Base-by-base conservation (phyloP, 2,329 filamentous ascomycete species). In the Aspergillus sp. region DNA sequence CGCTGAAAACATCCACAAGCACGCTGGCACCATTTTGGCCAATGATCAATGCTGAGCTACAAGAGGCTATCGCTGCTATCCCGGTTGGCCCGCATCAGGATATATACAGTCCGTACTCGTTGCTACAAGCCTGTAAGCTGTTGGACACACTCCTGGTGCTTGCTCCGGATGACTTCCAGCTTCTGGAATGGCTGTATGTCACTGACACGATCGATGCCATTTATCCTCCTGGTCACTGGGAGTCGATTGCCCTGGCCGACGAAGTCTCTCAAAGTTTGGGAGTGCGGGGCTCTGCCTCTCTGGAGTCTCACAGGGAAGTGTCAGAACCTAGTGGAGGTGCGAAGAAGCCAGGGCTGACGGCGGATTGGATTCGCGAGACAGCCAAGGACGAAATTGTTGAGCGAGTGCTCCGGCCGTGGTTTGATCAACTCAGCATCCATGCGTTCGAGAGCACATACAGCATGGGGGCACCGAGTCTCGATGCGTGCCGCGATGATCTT, bases 101-200 rank as follows among this genome's bases (percentile, higher is more conserved):
- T 20, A 87, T 83, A 10, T 96, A 90, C 72, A 89, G 83, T 65
- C 88, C 90, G 59, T 76, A 84, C 2, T 85, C 88, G 2, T 77
- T 96, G 14, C 76, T 99, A 3, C 93, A 99, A 69, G 92, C 91
- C 0, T 96, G 92, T 74, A 99, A 97, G 68, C 80, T 99, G 3
- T 81, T 99, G 3, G 94, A 99, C 65, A 78, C 91, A 17, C 79
- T 99, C n/a, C 82, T 97, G 13, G 86, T 90, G 41, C 79, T 92
- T 7, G 87, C 89, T 4, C 93, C 92, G 0, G 94, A 99, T 61
- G 94, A 99, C 69, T 99, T 97, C 73, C 94, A 97, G 71, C 82
- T 97, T n/a, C 88, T 95, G 64, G 90, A 96, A 76, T 99, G 94
- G 94, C 83, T 97, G 3, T 99, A 96, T 70, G 86, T 99, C 50